Conservation (phyloP, 208 protist species). For the Angomonas desouzai region DNA sequence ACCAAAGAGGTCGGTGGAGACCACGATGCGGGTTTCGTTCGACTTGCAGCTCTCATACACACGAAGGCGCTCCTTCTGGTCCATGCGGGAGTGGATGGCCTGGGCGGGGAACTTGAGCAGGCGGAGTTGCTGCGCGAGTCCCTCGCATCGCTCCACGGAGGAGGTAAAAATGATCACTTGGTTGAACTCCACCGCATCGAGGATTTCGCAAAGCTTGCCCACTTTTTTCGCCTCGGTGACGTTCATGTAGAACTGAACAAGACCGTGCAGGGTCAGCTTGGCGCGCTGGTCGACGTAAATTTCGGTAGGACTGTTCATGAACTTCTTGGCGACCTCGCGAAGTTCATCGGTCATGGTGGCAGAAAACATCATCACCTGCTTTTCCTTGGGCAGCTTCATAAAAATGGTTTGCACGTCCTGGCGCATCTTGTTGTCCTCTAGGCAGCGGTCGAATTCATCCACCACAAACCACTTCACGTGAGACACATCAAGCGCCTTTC, state of each 20-base stretch:
- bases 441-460: conserved; percentile 99
- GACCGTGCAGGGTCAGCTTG: conserved; percentile 98
- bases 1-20: conserved; percentile 99
- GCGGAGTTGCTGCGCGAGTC: conserved; percentile 94
- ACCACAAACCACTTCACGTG: conserved; percentile 98
- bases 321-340: conserved; percentile 95
- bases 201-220: conserved; percentile 96
- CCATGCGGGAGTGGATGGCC: conserved; percentile 94
- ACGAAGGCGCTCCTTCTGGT: conserved; percentile 89
- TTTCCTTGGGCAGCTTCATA: conserved; percentile 94
- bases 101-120: conserved; percentile 97
- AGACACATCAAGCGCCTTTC: conserved; percentile 90
- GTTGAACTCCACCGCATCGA: conserved; percentile 99
- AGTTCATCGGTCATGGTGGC: conserved; percentile 98
- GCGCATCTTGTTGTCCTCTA: conserved; percentile 95
- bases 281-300: conserved; percentile 98
- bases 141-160: conserved; percentile 88
- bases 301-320: conserved; percentile 96
- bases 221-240: conserved; percentile 97
- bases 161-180: conserved; percentile 99
- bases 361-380: conserved; percentile 99
- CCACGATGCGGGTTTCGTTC: conserved; percentile 97
- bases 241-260: conserved; percentile 99
- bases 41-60: conserved; percentile 97
- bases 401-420: conserved; percentile 98